Percentiles rank a stretch among this genome's conserved stretches.
Evolutionary conservation across 78 protist species (phyloP).

Genomic region (Cavenderia fasciculata): DNA sequence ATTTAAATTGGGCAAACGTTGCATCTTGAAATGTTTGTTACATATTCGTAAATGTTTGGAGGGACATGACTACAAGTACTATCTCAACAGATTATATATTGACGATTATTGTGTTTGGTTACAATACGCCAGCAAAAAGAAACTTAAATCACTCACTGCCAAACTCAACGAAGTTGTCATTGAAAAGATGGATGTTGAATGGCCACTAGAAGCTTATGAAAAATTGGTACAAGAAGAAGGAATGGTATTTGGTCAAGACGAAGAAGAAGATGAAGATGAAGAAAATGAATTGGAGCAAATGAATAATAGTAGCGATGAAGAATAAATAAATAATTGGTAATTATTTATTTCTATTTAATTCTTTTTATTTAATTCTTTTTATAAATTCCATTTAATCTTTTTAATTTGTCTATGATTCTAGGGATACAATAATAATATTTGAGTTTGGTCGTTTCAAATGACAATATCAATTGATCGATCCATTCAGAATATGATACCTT

Average conservation of each 20-base stretch:
- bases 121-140: conserved; percentile 54
- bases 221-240: conserved; percentile 76
- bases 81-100: conserved; percentile 50
- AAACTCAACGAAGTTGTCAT: background rate
- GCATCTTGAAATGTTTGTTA: conserved; percentile 36
- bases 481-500: no score
- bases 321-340: no score
- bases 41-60: conserved; percentile 38
- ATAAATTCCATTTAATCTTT: no score
- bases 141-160: conserved; percentile 27
- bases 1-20: conserved; percentile 49
- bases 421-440: no score
- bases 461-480: no score
- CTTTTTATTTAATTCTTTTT: no score
- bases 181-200: conserved; percentile 6
- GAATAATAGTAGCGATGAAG: no score
- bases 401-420: no score
- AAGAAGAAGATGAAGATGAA: conserved; percentile 18
- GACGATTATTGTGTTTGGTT: conserved; percentile 79
- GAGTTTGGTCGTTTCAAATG: no score
- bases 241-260: conserved; percentile 54
- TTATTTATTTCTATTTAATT: no score
- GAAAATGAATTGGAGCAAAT: background rate
- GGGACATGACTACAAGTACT: conserved; percentile 41
- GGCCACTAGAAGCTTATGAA: conserved; percentile 76